phyloP scores from a whole-genome alignment of 139 green algal species.

The Asterochloris sp. region DNA sequence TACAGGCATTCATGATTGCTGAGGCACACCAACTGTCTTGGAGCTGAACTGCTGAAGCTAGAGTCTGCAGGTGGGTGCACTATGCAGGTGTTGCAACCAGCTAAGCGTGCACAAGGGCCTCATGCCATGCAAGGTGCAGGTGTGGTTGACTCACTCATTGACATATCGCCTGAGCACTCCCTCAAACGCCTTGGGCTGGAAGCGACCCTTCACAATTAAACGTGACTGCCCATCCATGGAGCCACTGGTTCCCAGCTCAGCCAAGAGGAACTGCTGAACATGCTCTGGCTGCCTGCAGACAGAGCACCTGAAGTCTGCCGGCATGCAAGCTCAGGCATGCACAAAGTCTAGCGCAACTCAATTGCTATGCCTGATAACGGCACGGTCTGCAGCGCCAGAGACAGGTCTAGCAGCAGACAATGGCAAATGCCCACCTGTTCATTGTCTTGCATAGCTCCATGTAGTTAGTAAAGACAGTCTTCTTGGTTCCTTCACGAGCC shows the following conservation, averaged over 20 bases:
- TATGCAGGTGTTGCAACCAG: not conserved
- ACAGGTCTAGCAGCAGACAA: no score
- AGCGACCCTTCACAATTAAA: conserved; percentile 95
- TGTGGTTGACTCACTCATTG: conserved; percentile 73
- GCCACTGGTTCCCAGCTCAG: conserved; percentile 91
- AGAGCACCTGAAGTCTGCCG: no score
- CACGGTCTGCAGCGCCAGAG: no score
- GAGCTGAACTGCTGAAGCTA: no score
- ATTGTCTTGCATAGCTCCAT: conserved; percentile 96
- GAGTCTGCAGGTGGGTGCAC: not conserved
- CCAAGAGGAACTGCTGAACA: conserved; percentile 87
- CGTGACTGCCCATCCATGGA: conserved; percentile 91
- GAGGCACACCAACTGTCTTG: not conserved
- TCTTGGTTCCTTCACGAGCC: conserved; percentile 98
- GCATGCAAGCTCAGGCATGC: no score
- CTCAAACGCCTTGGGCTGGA: conserved; percentile 98
- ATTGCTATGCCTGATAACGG: no score
- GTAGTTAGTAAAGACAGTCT: conserved; percentile 99
- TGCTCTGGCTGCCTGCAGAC: conserved; percentile 57
- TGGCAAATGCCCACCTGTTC: conserved; percentile 37
- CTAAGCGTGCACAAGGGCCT: no score
- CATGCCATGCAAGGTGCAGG: not conserved
- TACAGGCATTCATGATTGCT: conserved; percentile 30
- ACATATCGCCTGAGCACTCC: conserved; percentile 95
- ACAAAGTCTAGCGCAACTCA: no score